A percentile compares a stretch with the other conserved stretches of the same genome.
Evolutionary conservation across 129 eudicot species (phyloP).

Genomic region (Flaveria robusta): DNA sequence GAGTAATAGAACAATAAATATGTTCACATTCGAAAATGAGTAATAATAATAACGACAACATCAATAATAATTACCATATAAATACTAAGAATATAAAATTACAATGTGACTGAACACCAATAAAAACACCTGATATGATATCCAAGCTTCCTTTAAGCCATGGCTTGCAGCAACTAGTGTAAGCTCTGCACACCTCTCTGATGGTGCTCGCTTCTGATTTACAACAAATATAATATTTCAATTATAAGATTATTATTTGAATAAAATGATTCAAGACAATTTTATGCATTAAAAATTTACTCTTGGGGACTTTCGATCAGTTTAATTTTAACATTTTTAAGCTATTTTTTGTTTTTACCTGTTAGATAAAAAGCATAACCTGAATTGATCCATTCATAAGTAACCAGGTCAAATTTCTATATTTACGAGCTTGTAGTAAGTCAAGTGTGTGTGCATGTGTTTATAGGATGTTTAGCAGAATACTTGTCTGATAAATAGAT

Average conservation of each 20-base stretch:
- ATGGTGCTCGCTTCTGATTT: constrained; percentile 77
- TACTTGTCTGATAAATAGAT: background rate
- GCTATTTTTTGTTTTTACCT: background rate
- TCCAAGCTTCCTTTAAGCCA: constrained; percentile 96
- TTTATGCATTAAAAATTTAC: constrained; percentile 1
- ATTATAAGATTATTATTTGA: background rate
- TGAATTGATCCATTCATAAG: background rate
- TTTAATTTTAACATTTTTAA: background rate
- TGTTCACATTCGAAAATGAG: background rate
- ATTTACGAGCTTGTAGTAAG: background rate
- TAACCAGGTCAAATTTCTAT: background rate
- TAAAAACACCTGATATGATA: constrained; percentile 79
- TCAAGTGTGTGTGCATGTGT: background rate
- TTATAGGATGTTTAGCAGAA: background rate
- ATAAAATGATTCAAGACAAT: background rate
- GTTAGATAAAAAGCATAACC: background rate
- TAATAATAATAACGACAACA: background rate
- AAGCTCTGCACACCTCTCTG: constrained; percentile 96
- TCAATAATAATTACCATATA: background rate
- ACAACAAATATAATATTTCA: background rate
- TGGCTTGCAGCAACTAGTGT: constrained; percentile 87
- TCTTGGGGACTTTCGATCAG: background rate
- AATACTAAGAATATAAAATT: background rate
- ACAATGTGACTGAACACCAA: background rate
- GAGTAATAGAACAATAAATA: constrained; percentile 22